Base-by-base conservation (phyloP, 2,329 filamentous ascomycete species). In the Colletotrichum magnum region DNA sequence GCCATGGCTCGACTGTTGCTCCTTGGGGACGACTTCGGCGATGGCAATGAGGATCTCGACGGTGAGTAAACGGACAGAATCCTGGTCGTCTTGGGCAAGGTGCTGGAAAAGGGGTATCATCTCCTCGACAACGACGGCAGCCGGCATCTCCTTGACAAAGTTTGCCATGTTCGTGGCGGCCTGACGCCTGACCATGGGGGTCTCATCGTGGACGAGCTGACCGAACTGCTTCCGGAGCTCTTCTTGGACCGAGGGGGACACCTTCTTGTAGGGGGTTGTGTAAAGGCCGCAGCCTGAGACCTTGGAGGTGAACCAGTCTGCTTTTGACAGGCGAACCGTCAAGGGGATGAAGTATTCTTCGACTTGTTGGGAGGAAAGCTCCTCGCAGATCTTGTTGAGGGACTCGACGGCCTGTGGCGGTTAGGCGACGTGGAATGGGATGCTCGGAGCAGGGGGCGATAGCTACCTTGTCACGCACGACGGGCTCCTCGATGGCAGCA, bases 291-390 rank as follows among this genome's bases (percentile, higher is more conserved):
- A 97, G 72, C 95, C 96, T 39, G 96, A 99, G 73, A 99, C 96
- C 85, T 98, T 99, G 73, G 96, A 98, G 67, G 96, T 99, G 83
- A 99, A 99, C 96, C 96, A 99, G 84, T 99, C 96, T 83, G 96
- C 96, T 88, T 98, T 99, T 73, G 96, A 97, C 71, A 99, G 93
- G 79, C 96, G 94, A 78, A 97, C 90, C 69, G 95, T 95, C 78
- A 99, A 92, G 71, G 96, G 96, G 75, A 99, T 95, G 85, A 98
- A 98, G 83, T 95, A 93, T 77, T 98, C 94, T 86, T 99, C 96
- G 79, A 98, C 92, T 85, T 99, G 96, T 81, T 94, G 89, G 76
- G 94, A 86, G 58, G 94, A 97, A 64, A 99, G 89, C 80, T 97
- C 91, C 79, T 91, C 90, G 88, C 96, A 98, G 81, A 99, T 98